Evolutionary conservation across 2,329 filamentous ascomycete species (phyloP).

Genomic region (Fusarium pininemorale): DNA sequence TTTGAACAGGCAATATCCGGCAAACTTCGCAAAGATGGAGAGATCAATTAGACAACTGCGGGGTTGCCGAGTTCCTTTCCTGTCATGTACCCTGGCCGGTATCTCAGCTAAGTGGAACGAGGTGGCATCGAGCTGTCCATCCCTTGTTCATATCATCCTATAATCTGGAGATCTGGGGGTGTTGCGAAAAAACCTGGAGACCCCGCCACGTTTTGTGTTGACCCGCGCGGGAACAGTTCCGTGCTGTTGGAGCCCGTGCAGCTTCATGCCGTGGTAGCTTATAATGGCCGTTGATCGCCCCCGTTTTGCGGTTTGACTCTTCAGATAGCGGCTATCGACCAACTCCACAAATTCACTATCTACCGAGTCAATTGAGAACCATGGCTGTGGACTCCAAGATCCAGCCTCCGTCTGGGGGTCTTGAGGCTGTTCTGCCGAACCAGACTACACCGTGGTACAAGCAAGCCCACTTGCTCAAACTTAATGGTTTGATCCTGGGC

Average conservation of each 20-base stretch:
- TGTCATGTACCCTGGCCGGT: not conserved
- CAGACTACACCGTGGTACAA: slow-evolving; percentile 8
- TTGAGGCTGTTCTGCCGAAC: slow-evolving; percentile 7
- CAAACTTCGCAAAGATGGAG: not conserved
- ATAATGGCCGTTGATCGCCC: not conserved
- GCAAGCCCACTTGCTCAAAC: not conserved
- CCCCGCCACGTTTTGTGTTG: slow-evolving; percentile 1
- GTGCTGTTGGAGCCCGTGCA: not conserved
- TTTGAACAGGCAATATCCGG: not conserved
- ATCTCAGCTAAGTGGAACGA: slow-evolving; percentile 14
- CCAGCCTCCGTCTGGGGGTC: not conserved
- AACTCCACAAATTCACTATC: not conserved
- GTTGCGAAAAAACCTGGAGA: slow-evolving; percentile 6
- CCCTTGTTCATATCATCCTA: not conserved
- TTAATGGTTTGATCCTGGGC: slow-evolving; percentile 6
- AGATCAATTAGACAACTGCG: not conserved
- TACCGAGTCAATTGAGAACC: not conserved
- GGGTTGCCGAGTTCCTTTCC: not conserved
- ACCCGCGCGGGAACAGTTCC: not conserved
- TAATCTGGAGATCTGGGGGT: slow-evolving; percentile 1
- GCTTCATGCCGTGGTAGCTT: not conserved
- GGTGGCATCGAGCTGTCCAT: not conserved
- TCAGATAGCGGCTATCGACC: not conserved
- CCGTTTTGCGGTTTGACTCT: not conserved
- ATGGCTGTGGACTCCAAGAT: not conserved